Percentiles rank a stretch among this genome's conserved stretches.
phyloP scores from a whole-genome alignment of 2,329 filamentous ascomycete species.

The Neofusicoccum sp. region DNA sequence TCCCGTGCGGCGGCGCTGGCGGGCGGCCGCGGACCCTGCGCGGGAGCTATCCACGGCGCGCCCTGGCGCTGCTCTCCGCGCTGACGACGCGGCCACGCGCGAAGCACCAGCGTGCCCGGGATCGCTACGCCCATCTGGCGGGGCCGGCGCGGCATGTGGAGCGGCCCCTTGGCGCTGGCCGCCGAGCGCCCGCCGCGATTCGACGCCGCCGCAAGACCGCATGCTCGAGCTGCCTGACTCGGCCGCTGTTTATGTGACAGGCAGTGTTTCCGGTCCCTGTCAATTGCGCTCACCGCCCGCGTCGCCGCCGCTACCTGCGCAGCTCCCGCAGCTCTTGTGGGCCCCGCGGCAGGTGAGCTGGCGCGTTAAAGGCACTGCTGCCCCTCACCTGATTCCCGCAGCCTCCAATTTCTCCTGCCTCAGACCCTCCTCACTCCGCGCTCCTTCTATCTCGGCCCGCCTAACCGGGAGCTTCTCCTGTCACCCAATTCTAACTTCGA shows the following conservation, averaged over 20 bases:
- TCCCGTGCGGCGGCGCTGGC: not conserved
- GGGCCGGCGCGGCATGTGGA: not conserved
- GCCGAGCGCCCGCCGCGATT: no score
- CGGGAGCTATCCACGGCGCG: not conserved
- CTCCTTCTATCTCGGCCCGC: not conserved
- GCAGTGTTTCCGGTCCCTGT: not conserved
- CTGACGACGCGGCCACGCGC: conserved; percentile 9
- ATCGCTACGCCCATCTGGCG: not conserved
- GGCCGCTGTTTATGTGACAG: not conserved
- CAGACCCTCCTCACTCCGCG: not conserved
- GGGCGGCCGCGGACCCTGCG: not conserved
- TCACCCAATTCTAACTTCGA: not conserved
- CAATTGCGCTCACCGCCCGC: conserved; percentile 8
- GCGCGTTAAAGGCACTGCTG: conserved; percentile 6
- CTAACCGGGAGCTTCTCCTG: not conserved
- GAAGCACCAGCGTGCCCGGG: not conserved
- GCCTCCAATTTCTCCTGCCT: not conserved
- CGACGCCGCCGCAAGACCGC: no score
- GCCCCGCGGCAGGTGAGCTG: conserved; percentile 6
- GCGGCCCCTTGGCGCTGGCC: no score
- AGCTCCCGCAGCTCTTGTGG: conserved; percentile 11
- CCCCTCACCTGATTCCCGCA: conserved; percentile 8
- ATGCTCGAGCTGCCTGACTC: not conserved
- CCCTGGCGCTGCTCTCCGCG: not conserved
- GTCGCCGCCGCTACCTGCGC: conserved; percentile 2